A percentile compares a stretch with the other conserved stretches of the same genome.
Evolutionary conservation across 2,329 filamentous ascomycete genomes (phyloP).

Genomic region (Alternaria postmessia): DNA sequence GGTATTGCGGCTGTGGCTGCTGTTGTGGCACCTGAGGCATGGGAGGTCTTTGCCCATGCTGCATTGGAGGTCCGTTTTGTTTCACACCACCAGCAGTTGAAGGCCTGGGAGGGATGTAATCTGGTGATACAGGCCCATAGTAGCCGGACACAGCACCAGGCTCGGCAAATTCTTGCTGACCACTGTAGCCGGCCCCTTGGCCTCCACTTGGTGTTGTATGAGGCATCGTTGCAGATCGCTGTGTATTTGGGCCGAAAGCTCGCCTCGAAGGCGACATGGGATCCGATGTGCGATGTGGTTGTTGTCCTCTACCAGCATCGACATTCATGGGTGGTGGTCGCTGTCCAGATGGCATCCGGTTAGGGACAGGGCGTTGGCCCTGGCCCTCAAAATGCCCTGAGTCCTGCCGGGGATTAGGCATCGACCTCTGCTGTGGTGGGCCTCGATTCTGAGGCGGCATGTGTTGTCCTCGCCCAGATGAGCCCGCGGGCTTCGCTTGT

Average conservation of each 20-base stretch:
- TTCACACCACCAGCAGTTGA: constrained; percentile 45
- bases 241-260: constrained; percentile 39
- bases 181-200: constrained; percentile 24
- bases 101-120: constrained; percentile 47
- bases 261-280: constrained; percentile 41
- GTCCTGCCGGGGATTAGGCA: constrained; percentile 40
- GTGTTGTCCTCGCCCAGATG: constrained; percentile 32
- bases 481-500: constrained; percentile 27
- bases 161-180: constrained; percentile 46
- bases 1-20: constrained; percentile 31
- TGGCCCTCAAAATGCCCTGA: constrained; percentile 46
- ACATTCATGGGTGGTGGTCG: constrained; percentile 36
- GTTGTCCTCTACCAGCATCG: constrained; percentile 23
- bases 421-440: constrained; percentile 30
- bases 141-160: constrained; percentile 47
- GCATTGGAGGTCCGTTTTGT: constrained; percentile 30
- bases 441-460: constrained; percentile 34
- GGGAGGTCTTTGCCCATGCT: constrained; percentile 40
- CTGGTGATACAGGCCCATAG: constrained; percentile 48
- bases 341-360: constrained; percentile 36
- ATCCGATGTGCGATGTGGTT: constrained; percentile 26
- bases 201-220: constrained; percentile 33
- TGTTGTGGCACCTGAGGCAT: constrained; percentile 35
- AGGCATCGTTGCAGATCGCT: constrained; percentile 51
- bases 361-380: constrained; percentile 35